Base-by-base conservation (phyloP, 352 stramenopile genomes). In the Pythium monospermum region DNA sequence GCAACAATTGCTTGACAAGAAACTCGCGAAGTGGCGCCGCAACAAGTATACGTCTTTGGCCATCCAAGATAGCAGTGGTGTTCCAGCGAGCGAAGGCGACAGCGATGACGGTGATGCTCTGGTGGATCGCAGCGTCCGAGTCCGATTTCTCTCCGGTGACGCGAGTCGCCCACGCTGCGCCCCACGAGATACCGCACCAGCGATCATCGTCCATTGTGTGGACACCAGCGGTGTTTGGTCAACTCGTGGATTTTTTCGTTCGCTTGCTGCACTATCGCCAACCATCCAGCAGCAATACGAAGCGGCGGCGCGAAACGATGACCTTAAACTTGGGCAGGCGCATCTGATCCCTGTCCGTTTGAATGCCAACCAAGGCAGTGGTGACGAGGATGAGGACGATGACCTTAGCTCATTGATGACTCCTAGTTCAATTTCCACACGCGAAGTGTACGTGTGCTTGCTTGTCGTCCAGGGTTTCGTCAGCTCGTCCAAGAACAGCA, bases 221-320 rank as follows among this genome's bases (percentile, higher is more conserved):
- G 75, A 91, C 37, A 91, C 69, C 11, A 88, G 76, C 42, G 80
- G 80, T 21, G 68, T 78, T 21, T 91, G 80, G 80, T 83, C 73
- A 31, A 60, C 68, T 10, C 75, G 77, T 26, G 80, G 80, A n/a
- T 91, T 91, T 48, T 91, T 91, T 18, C 73, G 76, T 18, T 69
- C 61, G 6, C 54, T 91, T 16, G 82, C 76, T 8, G 42, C 38
- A 4, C 62, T 86, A 11, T 88, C 76, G 2, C 69, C 69, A 15
- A 16, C 44, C 2, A 71, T 85, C 35, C 71, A 86, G 37, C 68
- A 71, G 15, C 71, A 86, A 44, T 91, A 91, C 57, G 75, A 86
- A 53, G 64, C 68, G 0, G 71, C 75, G 3, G 65, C 59, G 2
- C 54, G 61, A 21, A 86, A 86, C 37, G 53, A 64, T 5, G 80